Evolutionary conservation across 2,329 filamentous ascomycete species (phyloP), one percentile per base, ranked within the genome.

Genomic region (Calonectria honghensis): DNA sequence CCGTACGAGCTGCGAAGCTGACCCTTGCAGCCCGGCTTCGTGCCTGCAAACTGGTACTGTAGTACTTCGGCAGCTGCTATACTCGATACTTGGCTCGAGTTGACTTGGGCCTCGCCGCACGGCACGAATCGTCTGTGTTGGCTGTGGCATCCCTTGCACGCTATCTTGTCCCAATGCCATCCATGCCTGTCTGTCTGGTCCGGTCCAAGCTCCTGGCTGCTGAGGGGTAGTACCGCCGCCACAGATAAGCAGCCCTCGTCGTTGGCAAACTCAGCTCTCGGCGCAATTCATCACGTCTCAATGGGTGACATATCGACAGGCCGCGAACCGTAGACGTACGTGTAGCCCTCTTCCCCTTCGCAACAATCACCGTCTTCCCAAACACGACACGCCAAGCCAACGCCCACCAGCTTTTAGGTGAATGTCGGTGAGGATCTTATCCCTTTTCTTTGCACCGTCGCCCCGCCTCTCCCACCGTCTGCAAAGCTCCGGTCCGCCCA

Each of bases 381-480:
- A 18, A n/a, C 41, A 45, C n/a, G 13, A 10, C 20, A 48, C 41
- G 41, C 45, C 45, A 48, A 48, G 20, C 41, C n/a, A 24, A 24
- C 1, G n/a, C 32, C 20, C 6, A 3, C 37, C 35, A n/a, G 11
- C 39, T 13, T 29, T 29, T 35, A 39, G 66, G 67, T 73, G 70
- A 75, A 75, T 73, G 70, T 75, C 73, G 73, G 73, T 75, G 73
- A 70, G 51, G 68, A 35, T 32, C 52, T 63, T 67, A 37, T 54
- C 48, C 61, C 57, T 59, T 66, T 65, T 35, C 61, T 65, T 27
- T 64, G 61, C 41, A 48, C 57, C 51, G 32, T 68, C 64, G 70
- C 70, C 65, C 70, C 64, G 64, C 70, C 63, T 71, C 61, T 65
- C 41, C 64, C 54, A 63, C 70, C 70, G 64, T 72, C 63, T 68